phyloP scores from a whole-genome alignment of 257 asterid genomes.

The Nicotiana paniculata region DNA sequence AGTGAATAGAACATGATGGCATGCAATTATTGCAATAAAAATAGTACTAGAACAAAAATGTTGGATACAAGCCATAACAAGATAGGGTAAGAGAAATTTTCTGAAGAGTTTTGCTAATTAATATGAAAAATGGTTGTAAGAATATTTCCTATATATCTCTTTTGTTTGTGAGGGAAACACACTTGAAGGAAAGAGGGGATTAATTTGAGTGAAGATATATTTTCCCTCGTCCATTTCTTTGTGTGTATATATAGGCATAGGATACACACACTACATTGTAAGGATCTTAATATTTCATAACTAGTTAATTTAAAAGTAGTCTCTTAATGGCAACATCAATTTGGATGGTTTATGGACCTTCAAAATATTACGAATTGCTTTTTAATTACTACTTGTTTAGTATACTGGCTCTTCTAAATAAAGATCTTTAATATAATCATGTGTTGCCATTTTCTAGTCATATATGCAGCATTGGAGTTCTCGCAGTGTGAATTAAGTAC shows the following conservation, averaged over 20 bases:
- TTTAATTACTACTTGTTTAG: background rate
- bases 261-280: background rate
- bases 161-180: background rate
- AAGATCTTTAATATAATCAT: too few relatives aligned
- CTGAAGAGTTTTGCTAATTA: background rate
- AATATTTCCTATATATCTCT: background rate
- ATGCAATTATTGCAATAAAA: background rate
- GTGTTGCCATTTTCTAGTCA: background rate
- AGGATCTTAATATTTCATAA: background rate
- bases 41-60: background rate
- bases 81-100: background rate
- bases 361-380: background rate
- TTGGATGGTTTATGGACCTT: constrained; percentile 8
- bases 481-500: background rate
- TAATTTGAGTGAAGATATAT: background rate
- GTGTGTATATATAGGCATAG: background rate
- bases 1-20: background rate
- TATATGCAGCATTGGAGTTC: background rate
- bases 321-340: background rate
- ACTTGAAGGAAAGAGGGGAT: background rate
- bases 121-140: background rate
- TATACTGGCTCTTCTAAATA: background rate
- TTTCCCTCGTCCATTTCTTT: background rate
- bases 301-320: background rate
- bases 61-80: background rate